These are phyloP conservation scores for Trichoderma orchidacearum DNA, from an alignment of 495 filamentous ascomycete species.

Conservation along the genomic window DNA sequence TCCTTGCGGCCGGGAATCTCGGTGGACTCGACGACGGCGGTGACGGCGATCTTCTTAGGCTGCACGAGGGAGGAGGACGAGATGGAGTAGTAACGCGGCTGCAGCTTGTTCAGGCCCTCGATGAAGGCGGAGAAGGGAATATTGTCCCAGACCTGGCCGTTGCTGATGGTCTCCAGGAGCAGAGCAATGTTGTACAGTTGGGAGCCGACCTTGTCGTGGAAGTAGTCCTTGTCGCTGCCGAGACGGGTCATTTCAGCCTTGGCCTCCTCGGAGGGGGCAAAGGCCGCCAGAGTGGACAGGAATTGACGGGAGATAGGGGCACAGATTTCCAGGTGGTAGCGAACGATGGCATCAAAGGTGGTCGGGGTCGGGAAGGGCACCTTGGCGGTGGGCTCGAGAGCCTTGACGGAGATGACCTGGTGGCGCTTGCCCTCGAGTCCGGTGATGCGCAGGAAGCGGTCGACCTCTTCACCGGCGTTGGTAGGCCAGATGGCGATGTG, in stretches of 20 bases:
- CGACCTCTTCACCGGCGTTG: constrained; percentile 84
- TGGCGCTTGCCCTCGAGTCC: constrained; percentile 65
- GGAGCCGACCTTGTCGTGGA: constrained; percentile 72
- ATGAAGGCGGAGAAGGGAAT: constrained; percentile 92
- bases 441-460: constrained; percentile 73
- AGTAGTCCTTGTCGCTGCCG: constrained; percentile 90
- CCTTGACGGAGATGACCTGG: constrained; percentile 78
- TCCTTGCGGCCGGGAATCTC: constrained; percentile 64
- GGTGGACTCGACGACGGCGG: constrained; percentile 82
- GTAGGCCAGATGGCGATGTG: constrained; percentile 97
- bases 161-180: constrained; percentile 60
- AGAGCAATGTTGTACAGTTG: constrained; percentile 86
- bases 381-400: constrained; percentile 88
- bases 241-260: constrained; percentile 82
- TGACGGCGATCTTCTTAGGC: constrained; percentile 86
- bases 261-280: constrained; percentile 70
- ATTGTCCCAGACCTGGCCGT: constrained; percentile 57
- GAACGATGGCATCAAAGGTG: constrained; percentile 84
- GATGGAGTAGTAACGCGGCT: constrained; percentile 98
- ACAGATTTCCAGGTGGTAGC: constrained; percentile 96
- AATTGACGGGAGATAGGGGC: constrained; percentile 95
- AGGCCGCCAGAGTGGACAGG: constrained; percentile 71
- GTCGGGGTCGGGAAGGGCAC: constrained; percentile 96
- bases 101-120: constrained; percentile 86
- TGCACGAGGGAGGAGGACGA: constrained; percentile 93